phyloP scores from a whole-genome alignment of 176 grass and related monocot genomes.

The Bothriochloa decipiens region DNA sequence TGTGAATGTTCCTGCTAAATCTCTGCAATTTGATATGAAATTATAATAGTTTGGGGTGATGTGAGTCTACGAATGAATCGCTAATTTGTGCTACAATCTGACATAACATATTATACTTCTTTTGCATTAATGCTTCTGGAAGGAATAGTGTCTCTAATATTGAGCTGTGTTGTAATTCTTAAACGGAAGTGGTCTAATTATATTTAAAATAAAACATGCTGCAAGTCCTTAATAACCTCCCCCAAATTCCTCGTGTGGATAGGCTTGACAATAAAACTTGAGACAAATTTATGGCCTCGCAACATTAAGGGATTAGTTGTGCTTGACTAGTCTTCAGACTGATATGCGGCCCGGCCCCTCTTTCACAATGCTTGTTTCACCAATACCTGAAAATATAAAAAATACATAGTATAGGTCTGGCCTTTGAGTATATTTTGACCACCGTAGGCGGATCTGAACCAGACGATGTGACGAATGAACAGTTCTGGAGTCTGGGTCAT shows the following conservation, averaged over 20 bases:
- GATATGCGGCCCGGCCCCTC: background rate
- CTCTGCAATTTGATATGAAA: slow-evolving; percentile 19
- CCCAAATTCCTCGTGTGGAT: background rate
- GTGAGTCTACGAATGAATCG: background rate
- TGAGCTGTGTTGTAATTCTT: background rate
- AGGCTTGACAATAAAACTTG: background rate
- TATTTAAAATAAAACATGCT: background rate
- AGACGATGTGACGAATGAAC: slow-evolving; percentile 17
- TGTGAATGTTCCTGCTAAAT: slow-evolving; percentile 9
- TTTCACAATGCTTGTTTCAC: slow-evolving; percentile 2
- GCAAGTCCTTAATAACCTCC: background rate
- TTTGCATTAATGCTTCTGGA: background rate
- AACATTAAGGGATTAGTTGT: background rate
- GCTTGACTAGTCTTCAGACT: slow-evolving; percentile 5
- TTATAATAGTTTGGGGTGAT: slow-evolving; percentile 3
- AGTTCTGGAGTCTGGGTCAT: background rate
- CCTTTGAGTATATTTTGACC: slow-evolving; percentile 4
- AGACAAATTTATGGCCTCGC: background rate
- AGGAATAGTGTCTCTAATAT: background rate
- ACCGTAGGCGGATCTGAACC: background rate
- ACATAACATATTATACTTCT: background rate
- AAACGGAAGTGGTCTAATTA: background rate
- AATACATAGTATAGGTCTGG: background rate
- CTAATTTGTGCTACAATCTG: slow-evolving; percentile 19
- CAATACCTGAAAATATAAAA: background rate